Evolutionary conservation across 345 rosid genomes (phyloP).

Genomic region (Gossypium bickii): DNA sequence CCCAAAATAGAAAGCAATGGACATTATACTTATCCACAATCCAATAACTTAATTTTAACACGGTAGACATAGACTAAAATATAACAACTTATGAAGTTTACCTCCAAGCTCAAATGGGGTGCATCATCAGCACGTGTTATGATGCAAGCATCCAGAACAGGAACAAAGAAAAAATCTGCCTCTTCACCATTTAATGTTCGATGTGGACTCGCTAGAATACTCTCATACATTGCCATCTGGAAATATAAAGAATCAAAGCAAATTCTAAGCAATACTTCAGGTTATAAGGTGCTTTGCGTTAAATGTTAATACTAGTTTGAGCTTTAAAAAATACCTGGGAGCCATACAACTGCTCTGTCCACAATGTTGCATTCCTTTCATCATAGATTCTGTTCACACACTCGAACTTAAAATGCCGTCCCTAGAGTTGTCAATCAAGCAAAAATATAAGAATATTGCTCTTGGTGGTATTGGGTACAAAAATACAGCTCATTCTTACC

Average conservation of each 20-base stretch:
- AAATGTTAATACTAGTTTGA: conserved; percentile 12
- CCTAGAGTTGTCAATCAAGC: conserved; percentile 44
- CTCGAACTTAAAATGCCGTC: conserved; percentile 83
- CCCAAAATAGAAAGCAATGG: background rate
- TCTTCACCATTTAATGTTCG: conserved; percentile 91
- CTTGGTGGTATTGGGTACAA: conserved; percentile 12
- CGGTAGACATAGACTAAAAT: background rate
- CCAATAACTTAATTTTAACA: background rate
- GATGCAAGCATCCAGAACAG: conserved; percentile 96
- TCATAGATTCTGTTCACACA: conserved; percentile 88
- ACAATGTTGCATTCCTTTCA: conserved; percentile 65
- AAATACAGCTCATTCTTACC: conserved; percentile 42
- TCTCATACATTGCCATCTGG: conserved; percentile 95
- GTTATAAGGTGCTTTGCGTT: conserved; percentile 12
- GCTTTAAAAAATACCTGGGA: conserved; percentile 59
- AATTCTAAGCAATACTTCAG: conserved; percentile 4
- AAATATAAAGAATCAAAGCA: conserved; percentile 14
- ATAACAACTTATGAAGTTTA: conserved; percentile 21
- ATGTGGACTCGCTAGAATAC: conserved; percentile 68
- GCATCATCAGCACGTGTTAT: conserved; percentile 91
- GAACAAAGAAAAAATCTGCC: conserved; percentile 96
- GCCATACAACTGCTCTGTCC: conserved; percentile 92
- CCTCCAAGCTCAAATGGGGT: conserved; percentile 80
- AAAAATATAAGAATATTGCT: conserved; percentile 16
- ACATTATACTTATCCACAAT: background rate